Percentiles rank a stretch among this genome's conserved stretches.
phyloP scores from a whole-genome alignment of 352 stramenopile species.

The Globisporangium barbulae region DNA sequence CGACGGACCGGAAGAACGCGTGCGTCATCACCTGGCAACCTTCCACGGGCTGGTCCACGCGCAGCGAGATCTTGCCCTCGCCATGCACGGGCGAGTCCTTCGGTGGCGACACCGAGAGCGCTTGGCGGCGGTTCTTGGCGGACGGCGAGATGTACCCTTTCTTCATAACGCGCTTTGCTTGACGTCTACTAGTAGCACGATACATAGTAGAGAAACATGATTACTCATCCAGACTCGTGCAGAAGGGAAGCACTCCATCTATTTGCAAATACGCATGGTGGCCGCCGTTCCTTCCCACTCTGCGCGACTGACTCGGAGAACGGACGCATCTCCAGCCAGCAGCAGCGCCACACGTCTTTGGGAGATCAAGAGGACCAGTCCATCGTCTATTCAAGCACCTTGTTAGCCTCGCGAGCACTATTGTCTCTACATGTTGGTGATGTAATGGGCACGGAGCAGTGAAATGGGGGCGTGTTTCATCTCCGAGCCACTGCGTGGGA shows the following conservation, averaged over 20 bases:
- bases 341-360: background rate
- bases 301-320: background rate
- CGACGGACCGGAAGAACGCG: slow-evolving; percentile 70
- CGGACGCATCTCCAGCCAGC: background rate
- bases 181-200: background rate
- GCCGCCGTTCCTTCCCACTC: too few species aligned
- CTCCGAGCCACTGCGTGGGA: background rate
- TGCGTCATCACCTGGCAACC: slow-evolving; percentile 70
- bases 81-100: slow-evolving; percentile 55
- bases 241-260: background rate
- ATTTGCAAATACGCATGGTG: background rate
- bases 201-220: background rate
- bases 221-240: background rate
- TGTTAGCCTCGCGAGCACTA: background rate
- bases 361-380: background rate
- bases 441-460: background rate
- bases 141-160: slow-evolving; percentile 28
- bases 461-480: background rate
- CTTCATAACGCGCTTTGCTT: slow-evolving; percentile 22
- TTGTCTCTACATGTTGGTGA: background rate
- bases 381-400: background rate
- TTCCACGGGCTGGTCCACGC: slow-evolving; percentile 71
- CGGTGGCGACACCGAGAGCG: slow-evolving; percentile 31
- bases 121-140: slow-evolving; percentile 18
- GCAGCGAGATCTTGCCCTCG: slow-evolving; percentile 73